A percentile compares a stretch with the other conserved stretches of the same genome.
These are phyloP conservation scores for Candida maesae DNA, from an alignment of 805 yeast genomes.

Conservation along the genomic window DNA sequence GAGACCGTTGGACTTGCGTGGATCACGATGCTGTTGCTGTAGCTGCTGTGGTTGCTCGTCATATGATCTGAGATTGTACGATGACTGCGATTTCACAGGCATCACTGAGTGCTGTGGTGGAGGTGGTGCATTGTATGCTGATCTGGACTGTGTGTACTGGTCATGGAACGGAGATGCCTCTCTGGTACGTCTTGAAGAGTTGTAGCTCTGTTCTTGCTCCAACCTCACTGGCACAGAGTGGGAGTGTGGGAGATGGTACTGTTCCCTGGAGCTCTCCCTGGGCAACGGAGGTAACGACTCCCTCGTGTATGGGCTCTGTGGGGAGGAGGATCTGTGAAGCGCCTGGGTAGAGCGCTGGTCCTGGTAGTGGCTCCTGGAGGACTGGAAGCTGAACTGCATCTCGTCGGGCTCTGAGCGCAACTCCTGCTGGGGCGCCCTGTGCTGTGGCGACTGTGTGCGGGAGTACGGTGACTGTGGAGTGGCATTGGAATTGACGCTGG, in stretches of 20 bases:
- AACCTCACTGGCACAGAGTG: slow-evolving; percentile 22
- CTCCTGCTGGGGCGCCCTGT: neutral
- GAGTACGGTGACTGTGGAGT: slow-evolving; percentile 17
- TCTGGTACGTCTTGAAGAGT: slow-evolving; percentile 8
- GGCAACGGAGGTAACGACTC: slow-evolving; percentile 6
- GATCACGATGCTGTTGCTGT: no score
- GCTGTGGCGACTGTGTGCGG: slow-evolving; percentile 7
- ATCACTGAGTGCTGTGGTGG: slow-evolving; percentile 22
- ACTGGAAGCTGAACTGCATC: slow-evolving; percentile 27
- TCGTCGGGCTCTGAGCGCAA: slow-evolving; percentile 17
- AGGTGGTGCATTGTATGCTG: slow-evolving; percentile 16
- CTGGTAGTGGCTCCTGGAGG: slow-evolving; percentile 22
- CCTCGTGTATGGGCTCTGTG: slow-evolving; percentile 7
- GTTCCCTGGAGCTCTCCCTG: neutral
- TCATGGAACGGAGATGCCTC: slow-evolving; percentile 7
- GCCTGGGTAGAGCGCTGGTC: neutral
- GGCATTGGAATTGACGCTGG: neutral
- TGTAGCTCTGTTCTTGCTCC: slow-evolving; percentile 9
- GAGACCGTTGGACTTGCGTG: neutral
- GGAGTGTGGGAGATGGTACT: slow-evolving; percentile 20
- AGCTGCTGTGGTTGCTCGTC: slow-evolving; percentile 1
- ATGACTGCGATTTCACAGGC: slow-evolving; percentile 25
- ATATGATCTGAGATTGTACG: slow-evolving; percentile 14
- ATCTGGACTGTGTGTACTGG: slow-evolving; percentile 5
- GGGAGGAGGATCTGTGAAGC: slow-evolving; percentile 2